Base-by-base conservation (phyloP, 306 rosid genomes). In the Elaeagnus macrophylla region DNA sequence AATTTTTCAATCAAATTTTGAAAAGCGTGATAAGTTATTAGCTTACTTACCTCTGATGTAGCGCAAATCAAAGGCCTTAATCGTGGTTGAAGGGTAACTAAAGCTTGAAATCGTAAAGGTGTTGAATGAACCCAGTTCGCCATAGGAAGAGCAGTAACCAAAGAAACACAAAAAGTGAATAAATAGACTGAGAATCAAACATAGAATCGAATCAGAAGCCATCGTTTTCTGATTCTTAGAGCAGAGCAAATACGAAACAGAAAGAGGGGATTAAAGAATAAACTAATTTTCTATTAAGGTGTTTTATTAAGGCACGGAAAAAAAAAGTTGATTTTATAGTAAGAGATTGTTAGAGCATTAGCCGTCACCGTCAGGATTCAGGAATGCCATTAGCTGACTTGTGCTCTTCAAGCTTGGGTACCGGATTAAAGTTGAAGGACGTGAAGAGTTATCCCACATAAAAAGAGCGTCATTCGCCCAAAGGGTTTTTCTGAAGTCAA, bases 71-170 rank as follows among this genome's bases (percentile, higher is more conserved):
- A 67, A 91, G 53, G 81, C 75, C 62, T 56, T 66, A 65, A 91
- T 61, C n/a, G 68, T 50, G 10, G 87, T 75, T 46, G 75, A 53
- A 39, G 93, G 93, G 68, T 84, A 91, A 61, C 73, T 75, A 73
- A 87, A 81, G 84, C 81, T 84, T 65, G 95, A 91, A 74, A 84
- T 62, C 54, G 79, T 84, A 68, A 74, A 77, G 72, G 70, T 65
- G 54, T 62, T 62, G 67, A n/a, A 75, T 37, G 59, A 68, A 51
- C 54, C 64, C 19, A 50, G 57, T 56, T 73, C 70, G 51, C 59
- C 70, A 45, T 20, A 49, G 3, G 79, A 78, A 68, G 53, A 61
- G 51, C 64, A 83, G 53, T 51, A 60, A 19, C 75, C 68, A 38
- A 71, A 51, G 25, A 69, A 76, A 67, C 65, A 68, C 37, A 72